Base-by-base conservation (phyloP, 371 early-diverging fungal species). In the Mortierella sp. region DNA sequence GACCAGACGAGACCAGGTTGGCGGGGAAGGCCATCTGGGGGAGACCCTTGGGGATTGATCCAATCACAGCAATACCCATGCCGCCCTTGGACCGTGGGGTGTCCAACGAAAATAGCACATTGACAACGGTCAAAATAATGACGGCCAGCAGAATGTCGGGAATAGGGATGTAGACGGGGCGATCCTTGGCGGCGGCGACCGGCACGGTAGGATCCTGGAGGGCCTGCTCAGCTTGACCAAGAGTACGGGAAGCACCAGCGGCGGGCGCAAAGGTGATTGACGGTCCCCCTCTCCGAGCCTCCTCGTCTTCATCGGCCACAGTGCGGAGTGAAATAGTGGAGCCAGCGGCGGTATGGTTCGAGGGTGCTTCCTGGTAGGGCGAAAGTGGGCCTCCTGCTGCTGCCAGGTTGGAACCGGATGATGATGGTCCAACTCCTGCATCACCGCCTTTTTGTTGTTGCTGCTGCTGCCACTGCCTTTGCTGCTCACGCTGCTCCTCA, bases 1-100 rank as follows among this genome's bases (percentile, higher is more conserved):
- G 76, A 11, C 82, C 78, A 0, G 80, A 70, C 24, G 80, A 75
- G 72, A 88, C 70, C 57, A 78, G 65, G 74, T 54, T 80, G n/a
- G 84, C 77, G 3, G 89, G 88, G 70, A 87, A 84, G 6, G 26
- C 78, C 3, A 90, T 70, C 1, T 65, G 42, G 0, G 92, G 92
- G 5, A 91, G 74, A 21, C 91, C 92, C 44, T 81, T 78, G 45
- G 91, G 91, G 42, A 91, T 89, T 24, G 74, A 44, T 24, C 92
- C 92, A 31, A 92, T 89, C 24, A 90, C 87, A 45, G 75, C 81
- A 48, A 90, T 86, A 42, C 88, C 86, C 72, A 79, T 73, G 7
- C 75, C 72, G 19, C 83, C 77, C 26, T 81, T 75, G 26, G 81
- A 77, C 13, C 76, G 73, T 16, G 84, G 81, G n/a, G 81, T 81